Conservation (phyloP, 2,329 filamentous ascomycete genomes). For the Fusarium sp. region DNA sequence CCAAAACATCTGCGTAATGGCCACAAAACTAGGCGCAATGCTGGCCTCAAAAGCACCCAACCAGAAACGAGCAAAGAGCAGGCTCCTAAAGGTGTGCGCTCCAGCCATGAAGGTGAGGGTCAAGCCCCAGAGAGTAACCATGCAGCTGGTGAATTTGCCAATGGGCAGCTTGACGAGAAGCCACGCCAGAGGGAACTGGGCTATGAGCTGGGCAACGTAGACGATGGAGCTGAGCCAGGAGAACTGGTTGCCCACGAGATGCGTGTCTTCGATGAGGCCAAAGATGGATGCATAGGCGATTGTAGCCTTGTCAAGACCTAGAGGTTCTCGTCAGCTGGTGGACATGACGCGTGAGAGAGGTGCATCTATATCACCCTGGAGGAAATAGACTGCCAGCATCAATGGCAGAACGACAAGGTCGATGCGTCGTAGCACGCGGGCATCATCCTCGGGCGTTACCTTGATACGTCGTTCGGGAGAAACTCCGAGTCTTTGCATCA, state of each 20-base stretch:
- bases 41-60: slow-evolving; percentile 59
- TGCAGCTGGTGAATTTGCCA: slow-evolving; percentile 61
- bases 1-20: slow-evolving; percentile 51
- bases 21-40: slow-evolving; percentile 48
- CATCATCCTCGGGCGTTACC: slow-evolving; percentile 35
- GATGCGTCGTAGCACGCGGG: slow-evolving; percentile 28
- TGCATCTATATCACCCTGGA: slow-evolving; percentile 19
- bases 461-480: slow-evolving; percentile 27
- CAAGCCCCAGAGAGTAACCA: slow-evolving; percentile 63
- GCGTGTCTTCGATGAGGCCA: slow-evolving; percentile 62
- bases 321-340: accelerated
- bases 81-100: slow-evolving; percentile 56
- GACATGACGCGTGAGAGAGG: accelerated
- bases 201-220: slow-evolving; percentile 47
- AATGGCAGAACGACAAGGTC: slow-evolving; percentile 35
- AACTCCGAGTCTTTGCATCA: slow-evolving; percentile 26
- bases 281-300: slow-evolving; percentile 72
- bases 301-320: slow-evolving; percentile 44
- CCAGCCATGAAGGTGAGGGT: slow-evolving; percentile 61
- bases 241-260: slow-evolving; percentile 63
- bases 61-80: slow-evolving; percentile 57
- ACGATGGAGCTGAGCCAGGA: slow-evolving; percentile 66
- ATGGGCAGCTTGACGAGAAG: slow-evolving; percentile 63
- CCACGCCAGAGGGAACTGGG: slow-evolving; percentile 64
- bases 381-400: slow-evolving; percentile 36